Conservation (phyloP, 768 basidiomycete genomes). For the Antrodiella citrinella region DNA sequence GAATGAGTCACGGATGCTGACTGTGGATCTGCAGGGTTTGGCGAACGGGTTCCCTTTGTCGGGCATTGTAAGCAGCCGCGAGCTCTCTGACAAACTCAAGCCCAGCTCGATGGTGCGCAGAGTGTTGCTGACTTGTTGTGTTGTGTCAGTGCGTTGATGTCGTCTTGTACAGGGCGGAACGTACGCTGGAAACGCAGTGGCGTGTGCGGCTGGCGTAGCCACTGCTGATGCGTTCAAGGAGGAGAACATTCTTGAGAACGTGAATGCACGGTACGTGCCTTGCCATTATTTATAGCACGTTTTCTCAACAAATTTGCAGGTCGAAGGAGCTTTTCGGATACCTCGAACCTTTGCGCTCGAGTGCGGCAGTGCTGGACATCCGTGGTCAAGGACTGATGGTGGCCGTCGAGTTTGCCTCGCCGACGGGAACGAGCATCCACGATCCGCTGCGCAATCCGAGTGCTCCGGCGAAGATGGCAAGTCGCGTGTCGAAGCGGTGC, state of each 20-base stretch:
- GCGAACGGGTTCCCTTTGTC: slow-evolving; percentile 94
- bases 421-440: slow-evolving; percentile 40
- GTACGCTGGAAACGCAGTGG: slow-evolving; percentile 87
- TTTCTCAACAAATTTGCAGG: slow-evolving; percentile 25
- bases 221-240: slow-evolving; percentile 69
- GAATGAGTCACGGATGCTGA: too few relatives aligned
- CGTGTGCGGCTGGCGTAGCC: slow-evolving; percentile 86
- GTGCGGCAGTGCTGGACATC: slow-evolving; percentile 71
- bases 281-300: neutral
- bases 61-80: slow-evolving; percentile 72
- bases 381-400: slow-evolving; percentile 89
- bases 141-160: neutral
- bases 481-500: slow-evolving; percentile 68
- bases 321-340: slow-evolving; percentile 64
- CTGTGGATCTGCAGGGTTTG: slow-evolving; percentile 44
- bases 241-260: slow-evolving; percentile 80
- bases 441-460: slow-evolving; percentile 33
- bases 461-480: slow-evolving; percentile 50
- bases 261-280: slow-evolving; percentile 48
- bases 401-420: slow-evolving; percentile 68
- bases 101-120: slow-evolving; percentile 71
- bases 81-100: slow-evolving; percentile 69
- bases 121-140: neutral
- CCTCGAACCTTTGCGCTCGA: slow-evolving; percentile 49
- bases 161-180: slow-evolving; percentile 58